Evolutionary conservation across 2,329 filamentous ascomycete species (phyloP), one percentile per base, ranked within the genome.

Genomic region (Colletotrichum australisinense): DNA sequence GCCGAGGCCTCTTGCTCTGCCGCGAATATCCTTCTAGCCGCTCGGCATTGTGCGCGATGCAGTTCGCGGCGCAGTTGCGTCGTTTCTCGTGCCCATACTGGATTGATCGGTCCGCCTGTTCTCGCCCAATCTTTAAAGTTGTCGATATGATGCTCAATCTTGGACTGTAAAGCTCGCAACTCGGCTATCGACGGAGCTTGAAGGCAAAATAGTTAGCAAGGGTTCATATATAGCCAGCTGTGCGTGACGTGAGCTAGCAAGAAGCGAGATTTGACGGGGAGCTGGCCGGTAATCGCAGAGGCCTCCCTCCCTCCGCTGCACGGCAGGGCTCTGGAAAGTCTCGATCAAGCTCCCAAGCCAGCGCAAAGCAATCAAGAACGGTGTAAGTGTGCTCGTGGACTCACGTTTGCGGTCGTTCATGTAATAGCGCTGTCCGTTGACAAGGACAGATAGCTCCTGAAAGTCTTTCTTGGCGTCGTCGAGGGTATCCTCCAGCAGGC

Each of bases 381-480:
- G 22, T 57, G 24, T 24, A 46, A 53, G 56, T 46, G 22, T 24
- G 42, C 46, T 55, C 7, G 4, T 53, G 42, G 26, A 83, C 88
- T 76, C 81, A 90, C 88, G 77, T 70, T 84, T 87, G 67, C 88
- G 83, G 78, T 91, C 89, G 73, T 87, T 86, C 77, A 90, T 87
- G 76, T 91, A 91, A 79, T 90, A 89, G 58, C 86, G 83, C 76
- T 87, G 85, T 35, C 89, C 88, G 75, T 89, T 88, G 67, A 91
- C 85, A 56, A 91, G 82, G 59, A 84, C 83, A 26, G 86, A 85
- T 72, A 91, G 83, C 77, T 89, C 86, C 81, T 91, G 89, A 75
- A 91, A 91, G 81, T 91, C 89, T 79, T 85, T 86, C 81, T 88
- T 89, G 69, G 89, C 89, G 76, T 90, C 88, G 78, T 90, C 88